phyloP scores from a whole-genome alignment of 192 early-diverging fungal species.

The Coemansia sp. region DNA sequence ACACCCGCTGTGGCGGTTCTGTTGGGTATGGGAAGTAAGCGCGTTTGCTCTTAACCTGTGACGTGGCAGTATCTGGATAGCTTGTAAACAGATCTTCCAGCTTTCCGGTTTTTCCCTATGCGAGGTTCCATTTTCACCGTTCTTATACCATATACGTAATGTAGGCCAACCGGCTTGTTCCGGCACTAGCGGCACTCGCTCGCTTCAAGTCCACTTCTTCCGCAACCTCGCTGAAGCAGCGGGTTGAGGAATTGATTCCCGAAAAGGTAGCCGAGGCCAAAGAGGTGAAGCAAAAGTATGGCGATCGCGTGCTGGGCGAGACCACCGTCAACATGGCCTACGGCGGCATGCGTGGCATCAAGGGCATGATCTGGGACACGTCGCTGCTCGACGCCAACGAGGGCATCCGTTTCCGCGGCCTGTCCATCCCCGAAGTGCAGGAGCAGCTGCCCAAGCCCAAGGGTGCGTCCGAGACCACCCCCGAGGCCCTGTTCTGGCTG shows the following conservation, averaged over 20 bases:
- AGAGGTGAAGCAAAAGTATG: slow-evolving; percentile 88
- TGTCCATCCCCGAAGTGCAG: slow-evolving; percentile 97
- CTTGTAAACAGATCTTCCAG: slow-evolving; percentile 4
- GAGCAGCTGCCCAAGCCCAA: slow-evolving; percentile 82
- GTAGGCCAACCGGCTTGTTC: slow-evolving; percentile 41
- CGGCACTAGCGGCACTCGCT: slow-evolving; percentile 41
- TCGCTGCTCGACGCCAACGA: slow-evolving; percentile 97
- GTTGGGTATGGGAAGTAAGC: not conserved
- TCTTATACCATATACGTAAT: not conserved
- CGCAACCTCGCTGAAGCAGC: slow-evolving; percentile 78
- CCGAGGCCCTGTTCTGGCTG: slow-evolving; percentile 98
- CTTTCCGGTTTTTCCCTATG: slow-evolving; percentile 4
- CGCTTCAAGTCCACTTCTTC: slow-evolving; percentile 57
- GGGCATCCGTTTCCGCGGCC: slow-evolving; percentile 97
- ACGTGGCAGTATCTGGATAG: slow-evolving; percentile 45
- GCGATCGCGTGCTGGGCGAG: slow-evolving; percentile 85
- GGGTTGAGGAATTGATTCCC: slow-evolving; percentile 90
- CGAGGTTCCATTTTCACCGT: not conserved
- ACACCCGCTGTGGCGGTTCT: not conserved
- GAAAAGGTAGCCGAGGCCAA: slow-evolving; percentile 95
- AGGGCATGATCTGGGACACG: slow-evolving; percentile 98
- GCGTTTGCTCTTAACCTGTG: slow-evolving; percentile 3
- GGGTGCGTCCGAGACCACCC: slow-evolving; percentile 90
- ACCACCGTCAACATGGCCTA: slow-evolving; percentile 96
- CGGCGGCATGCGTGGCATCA: slow-evolving; percentile 99